Percentiles rank a stretch among this genome's conserved stretches.
phyloP scores from a whole-genome alignment of 108 stramenopile genomes.

The Cyclotella sp. region DNA sequence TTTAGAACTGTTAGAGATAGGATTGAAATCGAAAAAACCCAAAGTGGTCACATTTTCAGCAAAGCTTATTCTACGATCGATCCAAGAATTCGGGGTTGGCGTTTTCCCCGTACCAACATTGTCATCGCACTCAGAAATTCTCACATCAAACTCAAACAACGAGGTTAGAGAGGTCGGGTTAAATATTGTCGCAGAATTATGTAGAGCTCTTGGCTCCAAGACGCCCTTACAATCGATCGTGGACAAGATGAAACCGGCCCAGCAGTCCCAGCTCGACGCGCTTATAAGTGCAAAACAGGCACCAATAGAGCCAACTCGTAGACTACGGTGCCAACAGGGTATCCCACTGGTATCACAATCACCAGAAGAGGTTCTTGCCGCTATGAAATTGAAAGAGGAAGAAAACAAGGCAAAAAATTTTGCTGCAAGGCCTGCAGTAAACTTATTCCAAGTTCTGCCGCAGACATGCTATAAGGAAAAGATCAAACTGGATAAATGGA shows the following conservation, averaged over 20 bases:
- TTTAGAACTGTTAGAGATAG: conserved; percentile 62
- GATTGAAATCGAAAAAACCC: conserved; percentile 78
- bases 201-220: conserved; percentile 83
- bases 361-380: conserved; percentile 62
- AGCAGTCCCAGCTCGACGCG: conserved; percentile 65
- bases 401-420: conserved; percentile 67
- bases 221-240: conserved; percentile 63
- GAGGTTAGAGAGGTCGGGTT: conserved; percentile 80
- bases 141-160: conserved; percentile 73
- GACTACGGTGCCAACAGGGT: conserved; percentile 49
- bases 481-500: conserved; percentile 81
- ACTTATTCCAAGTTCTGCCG: conserved; percentile 64
- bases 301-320: conserved; percentile 40
- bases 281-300: conserved; percentile 63
- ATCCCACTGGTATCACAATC: conserved; percentile 24
- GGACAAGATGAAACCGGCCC: conserved; percentile 77
- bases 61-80: conserved; percentile 61
- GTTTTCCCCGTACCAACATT: conserved; percentile 66
- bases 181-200: conserved; percentile 80
- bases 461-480: conserved; percentile 74
- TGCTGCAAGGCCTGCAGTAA: conserved; percentile 70
- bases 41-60: conserved; percentile 74
- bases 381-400: conserved; percentile 61
- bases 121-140: conserved; percentile 56
- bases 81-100: conserved; percentile 71